Conservation (phyloP, 192 early-diverging fungal species). For the Gigaspora rosea region DNA sequence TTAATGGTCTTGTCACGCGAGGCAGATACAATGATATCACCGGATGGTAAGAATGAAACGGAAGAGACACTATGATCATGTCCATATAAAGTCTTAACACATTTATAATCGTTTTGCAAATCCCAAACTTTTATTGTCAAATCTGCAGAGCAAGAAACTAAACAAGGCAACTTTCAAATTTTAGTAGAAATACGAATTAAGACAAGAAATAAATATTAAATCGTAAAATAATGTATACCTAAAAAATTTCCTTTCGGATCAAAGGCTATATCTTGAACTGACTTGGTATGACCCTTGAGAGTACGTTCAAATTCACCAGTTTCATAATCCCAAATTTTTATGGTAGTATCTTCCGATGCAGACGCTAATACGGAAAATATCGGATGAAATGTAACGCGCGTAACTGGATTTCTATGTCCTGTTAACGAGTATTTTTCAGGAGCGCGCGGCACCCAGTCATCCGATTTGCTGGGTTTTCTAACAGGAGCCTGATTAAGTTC, state of each 20-base stretch:
- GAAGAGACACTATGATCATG: slow-evolving; percentile 94
- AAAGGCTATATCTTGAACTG: slow-evolving; percentile 88
- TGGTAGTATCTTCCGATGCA: slow-evolving; percentile 88
- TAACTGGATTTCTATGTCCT: slow-evolving; percentile 82
- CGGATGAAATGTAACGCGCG: slow-evolving; percentile 85
- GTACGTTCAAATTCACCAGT: slow-evolving; percentile 91
- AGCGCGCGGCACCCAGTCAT: slow-evolving; percentile 82
- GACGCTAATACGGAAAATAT: slow-evolving; percentile 81
- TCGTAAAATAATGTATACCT: slow-evolving; percentile 49
- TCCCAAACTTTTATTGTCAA: slow-evolving; percentile 94
- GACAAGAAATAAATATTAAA: background rate
- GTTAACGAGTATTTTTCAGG: slow-evolving; percentile 74
- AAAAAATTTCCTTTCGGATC: slow-evolving; percentile 80
- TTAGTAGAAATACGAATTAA: background rate
- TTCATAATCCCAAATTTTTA: slow-evolving; percentile 95
- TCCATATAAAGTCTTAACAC: slow-evolving; percentile 82
- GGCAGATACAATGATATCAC: slow-evolving; percentile 83
- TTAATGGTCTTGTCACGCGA: slow-evolving; percentile 90
- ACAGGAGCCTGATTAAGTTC: slow-evolving; percentile 64
- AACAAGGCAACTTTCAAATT: slow-evolving; percentile 3
- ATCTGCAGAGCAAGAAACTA: slow-evolving; percentile 89
- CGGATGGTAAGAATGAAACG: slow-evolving; percentile 71
- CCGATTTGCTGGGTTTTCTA: slow-evolving; percentile 52
- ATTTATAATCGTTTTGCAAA: slow-evolving; percentile 74
- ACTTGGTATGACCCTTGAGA: slow-evolving; percentile 93